A percentile compares a stretch with the other conserved stretches of the same genome.
phyloP scores from a whole-genome alignment of 495 filamentous ascomycete species.

The Aspergillus saccharolyticus region DNA sequence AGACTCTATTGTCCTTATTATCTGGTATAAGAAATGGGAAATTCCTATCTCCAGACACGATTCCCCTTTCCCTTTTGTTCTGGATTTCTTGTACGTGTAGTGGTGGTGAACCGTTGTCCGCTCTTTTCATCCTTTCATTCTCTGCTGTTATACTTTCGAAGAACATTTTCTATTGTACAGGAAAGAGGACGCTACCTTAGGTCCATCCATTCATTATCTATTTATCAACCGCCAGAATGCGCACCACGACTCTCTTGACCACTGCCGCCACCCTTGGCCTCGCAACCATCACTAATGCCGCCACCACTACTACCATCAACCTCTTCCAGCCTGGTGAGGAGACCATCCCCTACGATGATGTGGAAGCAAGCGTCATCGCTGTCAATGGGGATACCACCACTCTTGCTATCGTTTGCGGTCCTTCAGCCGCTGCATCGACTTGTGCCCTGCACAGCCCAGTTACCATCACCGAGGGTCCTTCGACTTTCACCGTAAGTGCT shows the following conservation, averaged over 20 bases:
- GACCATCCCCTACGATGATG: slow-evolving; percentile 2
- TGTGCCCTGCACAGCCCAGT: slow-evolving; percentile 5
- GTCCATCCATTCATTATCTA: neutral
- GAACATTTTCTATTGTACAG: neutral
- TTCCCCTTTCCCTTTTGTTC: neutral
- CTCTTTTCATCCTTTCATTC: neutral
- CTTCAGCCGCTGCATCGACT: neutral
- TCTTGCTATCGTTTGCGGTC: slow-evolving; percentile 9
- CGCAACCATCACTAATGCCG: neutral
- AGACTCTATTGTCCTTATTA: neutral
- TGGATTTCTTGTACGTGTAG: neutral
- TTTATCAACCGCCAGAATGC: neutral
- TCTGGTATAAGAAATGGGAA: no score
- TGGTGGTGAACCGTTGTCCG: neutral
- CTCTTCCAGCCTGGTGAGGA: slow-evolving; percentile 9
- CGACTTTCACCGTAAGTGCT: slow-evolving; percentile 14
- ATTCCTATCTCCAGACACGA: no score
- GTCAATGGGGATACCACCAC: slow-evolving; percentile 11
- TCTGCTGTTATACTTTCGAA: no score
- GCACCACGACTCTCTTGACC: neutral
- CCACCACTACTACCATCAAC: slow-evolving; percentile 7
- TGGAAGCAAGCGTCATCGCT: slow-evolving; percentile 14
- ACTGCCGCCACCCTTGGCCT: neutral
- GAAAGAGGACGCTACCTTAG: neutral
- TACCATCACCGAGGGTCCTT: slow-evolving; percentile 17